Evolutionary conservation across 495 filamentous ascomycete genomes (phyloP).

Genomic region (Neurospora sp.): DNA sequence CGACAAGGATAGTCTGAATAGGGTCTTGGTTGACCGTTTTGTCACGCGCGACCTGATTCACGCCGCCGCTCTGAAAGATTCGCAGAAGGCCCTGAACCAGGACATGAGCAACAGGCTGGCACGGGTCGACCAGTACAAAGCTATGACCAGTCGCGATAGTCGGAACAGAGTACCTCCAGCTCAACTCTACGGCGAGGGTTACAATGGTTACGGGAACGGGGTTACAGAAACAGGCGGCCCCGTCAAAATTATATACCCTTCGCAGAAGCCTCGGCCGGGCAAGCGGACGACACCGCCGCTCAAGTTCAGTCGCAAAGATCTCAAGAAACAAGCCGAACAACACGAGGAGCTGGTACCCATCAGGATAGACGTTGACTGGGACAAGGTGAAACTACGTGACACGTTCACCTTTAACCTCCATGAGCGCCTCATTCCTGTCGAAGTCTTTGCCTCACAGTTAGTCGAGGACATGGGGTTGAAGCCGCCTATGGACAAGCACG

Average conservation of each 20-base stretch:
- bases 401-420: conserved; percentile 99
- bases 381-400: conserved; percentile 90
- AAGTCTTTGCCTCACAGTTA: conserved; percentile 77
- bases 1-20: conserved; percentile 40
- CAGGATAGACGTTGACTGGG: conserved; percentile 86
- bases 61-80: conserved; percentile 48
- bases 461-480: conserved; percentile 82
- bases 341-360: conserved; percentile 86
- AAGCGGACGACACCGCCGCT: conserved; percentile 61
- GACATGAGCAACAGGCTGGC: conserved; percentile 28
- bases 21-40: conserved; percentile 64
- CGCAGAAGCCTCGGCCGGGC: conserved; percentile 60
- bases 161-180: conserved; percentile 34
- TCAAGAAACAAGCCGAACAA: conserved; percentile 76
- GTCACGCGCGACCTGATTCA: conserved; percentile 67
- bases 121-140: conserved; percentile 41
- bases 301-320: conserved; percentile 63
- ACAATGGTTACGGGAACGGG: conserved; percentile 81
- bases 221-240: conserved; percentile 53
- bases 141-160: conserved; percentile 15
- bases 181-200: conserved; percentile 61
- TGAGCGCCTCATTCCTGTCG: conserved; percentile 67
- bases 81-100: conserved; percentile 27
- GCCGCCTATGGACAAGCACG: conserved; percentile 51
- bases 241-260: conserved; percentile 60